Conservation (phyloP, 805 yeast genomes). For the Blastobotrys muscicola region DNA sequence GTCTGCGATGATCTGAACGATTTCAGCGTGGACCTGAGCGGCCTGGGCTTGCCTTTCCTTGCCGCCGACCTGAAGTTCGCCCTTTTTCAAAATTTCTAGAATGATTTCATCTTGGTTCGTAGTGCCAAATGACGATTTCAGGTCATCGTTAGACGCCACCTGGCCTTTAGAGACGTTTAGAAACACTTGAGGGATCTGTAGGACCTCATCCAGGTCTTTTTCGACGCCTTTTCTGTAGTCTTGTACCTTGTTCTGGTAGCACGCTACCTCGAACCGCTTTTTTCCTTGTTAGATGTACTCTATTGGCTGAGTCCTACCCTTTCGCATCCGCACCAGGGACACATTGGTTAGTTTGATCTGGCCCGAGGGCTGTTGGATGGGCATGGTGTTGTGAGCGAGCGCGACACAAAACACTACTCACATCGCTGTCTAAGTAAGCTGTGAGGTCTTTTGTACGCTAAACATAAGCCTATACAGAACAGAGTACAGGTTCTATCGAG, state of each 20-base stretch:
- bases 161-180: slow-evolving; percentile 89
- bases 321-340: slow-evolving; percentile 81
- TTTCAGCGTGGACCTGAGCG: slow-evolving; percentile 69
- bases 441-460: too few relatives aligned
- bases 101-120: slow-evolving; percentile 68
- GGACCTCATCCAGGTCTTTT: slow-evolving; percentile 88
- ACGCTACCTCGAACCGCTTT: slow-evolving; percentile 88
- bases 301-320: slow-evolving; percentile 36
- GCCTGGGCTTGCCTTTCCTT: slow-evolving; percentile 77
- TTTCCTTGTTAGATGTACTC: slow-evolving; percentile 30
- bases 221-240: slow-evolving; percentile 86
- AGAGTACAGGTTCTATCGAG: too few relatives aligned
- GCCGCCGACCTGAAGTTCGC: slow-evolving; percentile 90
- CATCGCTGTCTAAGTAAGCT: too few relatives aligned
- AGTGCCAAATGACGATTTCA: slow-evolving; percentile 62
- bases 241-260: slow-evolving; percentile 94
- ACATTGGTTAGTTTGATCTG: slow-evolving; percentile 91
- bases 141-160: slow-evolving; percentile 81
- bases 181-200: slow-evolving; percentile 93
- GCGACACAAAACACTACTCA: too few relatives aligned
- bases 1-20: slow-evolving; percentile 72
- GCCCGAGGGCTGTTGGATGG: slow-evolving; percentile 77
- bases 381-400: slow-evolving; percentile 28
- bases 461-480: too few relatives aligned
- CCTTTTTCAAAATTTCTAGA: slow-evolving; percentile 73